Evolutionary conservation across 345 rosid species (phyloP), one percentile per base, ranked within the genome.

Genomic region (Eucalyptus tenuipes): DNA sequence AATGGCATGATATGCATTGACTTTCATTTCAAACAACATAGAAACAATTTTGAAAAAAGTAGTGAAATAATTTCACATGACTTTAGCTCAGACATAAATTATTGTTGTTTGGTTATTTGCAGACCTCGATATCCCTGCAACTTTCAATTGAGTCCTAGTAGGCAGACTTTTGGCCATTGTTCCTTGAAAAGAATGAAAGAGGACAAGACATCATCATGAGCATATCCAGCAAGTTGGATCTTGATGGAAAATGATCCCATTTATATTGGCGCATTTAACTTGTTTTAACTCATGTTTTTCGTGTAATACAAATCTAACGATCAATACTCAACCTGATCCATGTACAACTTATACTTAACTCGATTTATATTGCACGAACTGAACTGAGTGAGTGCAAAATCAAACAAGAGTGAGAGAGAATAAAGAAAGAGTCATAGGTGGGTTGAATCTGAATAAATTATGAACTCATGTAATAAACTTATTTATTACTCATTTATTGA

Each of bases 401-500:
- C 7, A 0, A 49, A 49, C 18, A 0, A 49, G 7, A 52, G 55
- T 7, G 57, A 7, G 57, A 7, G 24, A 52, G 3, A 52, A 0
- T 52, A 18, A 52, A 1, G 10, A 16, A 52, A 7, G 22, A 52
- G 24, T 52, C 9, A 3, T 52, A 0, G 0, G 1, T 52, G 2
- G 10, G 1, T 52, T 52, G 57, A 17, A 17, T 17, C 2, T 3
- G 0, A 50, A 7, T 50, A 50, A 50, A 7, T 50, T 50, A 17
- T 3, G 3, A 52, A 52, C 15, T 0, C 10, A 3, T 18, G 52
- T 2, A 49, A 49, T 52, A 52, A 52, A 17, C 0, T 52, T 20
- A 52, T 52, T 52, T 52, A 52, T 7, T 0, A 52, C 1, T 52
- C 24, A 0, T 18, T 52, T 52, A 52, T 52, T 52, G 1, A 52